Conservation (phyloP, 1,139 yeast species). For the Yamadazyma trypodendri region DNA sequence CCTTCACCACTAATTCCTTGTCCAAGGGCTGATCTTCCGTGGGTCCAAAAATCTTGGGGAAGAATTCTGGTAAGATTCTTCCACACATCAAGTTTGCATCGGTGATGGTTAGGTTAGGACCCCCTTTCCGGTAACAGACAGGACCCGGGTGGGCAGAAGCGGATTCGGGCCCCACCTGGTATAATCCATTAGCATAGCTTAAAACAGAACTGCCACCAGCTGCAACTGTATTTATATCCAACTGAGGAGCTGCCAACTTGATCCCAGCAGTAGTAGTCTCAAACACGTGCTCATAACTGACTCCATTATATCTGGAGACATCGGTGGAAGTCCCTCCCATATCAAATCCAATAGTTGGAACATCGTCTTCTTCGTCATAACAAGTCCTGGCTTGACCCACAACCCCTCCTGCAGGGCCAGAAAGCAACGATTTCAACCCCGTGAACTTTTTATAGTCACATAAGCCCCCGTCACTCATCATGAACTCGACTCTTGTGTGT, state of each 20-base stretch:
- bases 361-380: conserved; percentile 35
- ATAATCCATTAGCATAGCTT: conserved; percentile 49
- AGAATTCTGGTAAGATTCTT: conserved; percentile 47
- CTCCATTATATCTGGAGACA: conserved; percentile 47
- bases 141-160: conserved; percentile 62
- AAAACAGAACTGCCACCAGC: conserved; percentile 61
- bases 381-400: conserved; percentile 56
- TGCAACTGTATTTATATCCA: conserved; percentile 58
- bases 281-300: conserved; percentile 44
- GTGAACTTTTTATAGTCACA: conserved; percentile 47
- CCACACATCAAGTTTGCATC: conserved; percentile 56
- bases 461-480: conserved; percentile 62
- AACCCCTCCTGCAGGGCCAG: conserved; percentile 66
- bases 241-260: conserved; percentile 55
- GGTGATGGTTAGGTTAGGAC: conserved; percentile 52
- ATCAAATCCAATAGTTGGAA: conserved; percentile 55
- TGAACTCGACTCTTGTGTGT: conserved; percentile 40
- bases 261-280: conserved; percentile 57
- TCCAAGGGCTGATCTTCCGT: conserved; percentile 50
- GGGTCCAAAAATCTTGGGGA: conserved; percentile 56
- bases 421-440: conserved; percentile 50
- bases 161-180: conserved; percentile 54
- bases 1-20: conserved; percentile 31
- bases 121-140: conserved; percentile 56
- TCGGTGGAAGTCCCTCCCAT: conserved; percentile 66